phyloP scores from a whole-genome alignment of 1,284 basidiomycete genomes.

The Agaricales sp. region DNA sequence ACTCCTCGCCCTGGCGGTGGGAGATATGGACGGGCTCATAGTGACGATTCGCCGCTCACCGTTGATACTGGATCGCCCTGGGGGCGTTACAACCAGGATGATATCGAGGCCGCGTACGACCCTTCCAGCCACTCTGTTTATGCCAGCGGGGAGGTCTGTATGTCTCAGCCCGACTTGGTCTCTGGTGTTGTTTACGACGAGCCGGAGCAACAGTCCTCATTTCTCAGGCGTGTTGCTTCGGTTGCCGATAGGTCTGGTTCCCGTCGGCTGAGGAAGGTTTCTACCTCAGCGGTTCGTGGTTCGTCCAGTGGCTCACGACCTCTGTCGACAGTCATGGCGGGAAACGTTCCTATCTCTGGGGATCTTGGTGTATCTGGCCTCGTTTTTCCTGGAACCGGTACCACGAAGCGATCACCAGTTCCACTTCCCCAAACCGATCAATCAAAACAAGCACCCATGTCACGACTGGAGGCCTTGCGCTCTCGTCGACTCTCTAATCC shows the following conservation, averaged over 20 bases:
- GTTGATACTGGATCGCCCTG: constrained; percentile 1
- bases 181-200: background rate
- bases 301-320: background rate
- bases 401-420: background rate
- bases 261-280: background rate
- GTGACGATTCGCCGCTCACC: background rate
- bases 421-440: background rate
- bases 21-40: background rate
- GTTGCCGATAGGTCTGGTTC: background rate
- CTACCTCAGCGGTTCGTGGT: background rate
- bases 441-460: background rate
- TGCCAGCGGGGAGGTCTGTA: background rate
- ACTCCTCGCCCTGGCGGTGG: background rate
- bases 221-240: background rate
- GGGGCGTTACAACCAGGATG: background rate
- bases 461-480: background rate
- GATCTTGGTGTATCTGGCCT: background rate
- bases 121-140: background rate
- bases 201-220: background rate
- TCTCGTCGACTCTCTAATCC: background rate
- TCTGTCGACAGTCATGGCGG: background rate
- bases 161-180: background rate
- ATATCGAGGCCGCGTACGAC: background rate
- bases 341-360: background rate
- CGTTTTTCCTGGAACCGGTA: background rate